Percentiles rank a stretch among this genome's conserved stretches.
Conservation (phyloP, 768 basidiomycete species). For the Pholiota molesta region DNA sequence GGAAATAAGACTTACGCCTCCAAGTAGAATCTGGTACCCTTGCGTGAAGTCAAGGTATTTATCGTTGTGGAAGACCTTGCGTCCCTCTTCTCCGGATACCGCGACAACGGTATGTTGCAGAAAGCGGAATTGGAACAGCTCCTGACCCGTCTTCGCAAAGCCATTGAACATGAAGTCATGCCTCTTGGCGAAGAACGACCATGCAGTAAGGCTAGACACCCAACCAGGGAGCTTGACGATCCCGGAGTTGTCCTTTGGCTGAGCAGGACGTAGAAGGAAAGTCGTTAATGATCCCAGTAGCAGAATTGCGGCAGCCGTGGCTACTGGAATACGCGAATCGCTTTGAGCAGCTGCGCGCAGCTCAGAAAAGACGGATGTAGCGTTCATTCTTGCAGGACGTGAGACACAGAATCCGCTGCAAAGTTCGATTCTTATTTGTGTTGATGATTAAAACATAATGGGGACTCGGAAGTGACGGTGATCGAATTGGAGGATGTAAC, state of each 20-base stretch:
- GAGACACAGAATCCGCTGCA: not conserved
- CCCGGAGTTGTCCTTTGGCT: constrained; percentile 1
- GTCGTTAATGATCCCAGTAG: not conserved
- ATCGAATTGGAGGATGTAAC: not conserved
- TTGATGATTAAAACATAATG: not conserved
- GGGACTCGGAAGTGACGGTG: not conserved
- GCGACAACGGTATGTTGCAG: constrained; percentile 29
- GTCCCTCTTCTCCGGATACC: constrained; percentile 18
- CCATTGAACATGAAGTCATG: constrained; percentile 30
- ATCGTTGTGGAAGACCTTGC: constrained; percentile 33
- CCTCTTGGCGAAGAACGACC: constrained; percentile 34
- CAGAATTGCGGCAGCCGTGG: not conserved
- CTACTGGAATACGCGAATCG: not conserved
- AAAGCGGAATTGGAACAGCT: constrained; percentile 32
- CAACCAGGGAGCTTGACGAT: constrained; percentile 23
- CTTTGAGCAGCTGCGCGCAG: not conserved
- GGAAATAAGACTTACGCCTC: constrained; percentile 22
- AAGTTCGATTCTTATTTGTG: not conserved
- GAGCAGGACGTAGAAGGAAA: not conserved
- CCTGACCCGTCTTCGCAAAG: constrained; percentile 26
- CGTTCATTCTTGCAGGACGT: constrained; percentile 1
- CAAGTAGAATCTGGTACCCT: constrained; percentile 36
- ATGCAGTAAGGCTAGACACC: constrained; percentile 29
- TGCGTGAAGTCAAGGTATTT: constrained; percentile 29
- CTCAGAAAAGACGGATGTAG: constrained; percentile 1